phyloP scores from a whole-genome alignment of 805 yeast genomes.

The Ogataea pilisensis region DNA sequence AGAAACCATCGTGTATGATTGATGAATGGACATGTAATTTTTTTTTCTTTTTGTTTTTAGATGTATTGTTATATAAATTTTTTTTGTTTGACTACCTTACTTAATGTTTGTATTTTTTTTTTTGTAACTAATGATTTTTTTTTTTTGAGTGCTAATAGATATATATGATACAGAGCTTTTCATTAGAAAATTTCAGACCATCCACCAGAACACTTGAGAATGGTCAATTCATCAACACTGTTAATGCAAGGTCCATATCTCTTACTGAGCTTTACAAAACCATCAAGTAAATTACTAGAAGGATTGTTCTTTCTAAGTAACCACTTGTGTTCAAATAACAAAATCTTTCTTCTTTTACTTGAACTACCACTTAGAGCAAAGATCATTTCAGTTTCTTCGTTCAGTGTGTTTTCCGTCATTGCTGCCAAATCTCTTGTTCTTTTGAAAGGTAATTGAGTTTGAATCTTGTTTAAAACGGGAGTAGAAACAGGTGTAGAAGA shows the following conservation, averaged over 20 bases:
- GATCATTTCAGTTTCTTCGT: not conserved
- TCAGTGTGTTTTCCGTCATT: slow-evolving; percentile 1
- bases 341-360: slow-evolving; percentile 1
- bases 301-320: slow-evolving; percentile 1
- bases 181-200: too few species aligned
- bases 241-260: not conserved
- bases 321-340: slow-evolving; percentile 3
- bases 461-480: not conserved
- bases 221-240: slow-evolving; percentile 1
- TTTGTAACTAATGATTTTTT: too few species aligned
- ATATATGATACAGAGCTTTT: too few species aligned
- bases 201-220: too few species aligned
- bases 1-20: slow-evolving; percentile 26
- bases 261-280: not conserved
- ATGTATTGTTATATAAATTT: not conserved
- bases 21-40: too few species aligned
- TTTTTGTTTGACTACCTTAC: too few species aligned
- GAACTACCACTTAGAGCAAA: not conserved
- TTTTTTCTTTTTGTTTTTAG: not conserved
- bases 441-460: not conserved
- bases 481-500: not conserved
- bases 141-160: too few species aligned
- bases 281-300: not conserved
- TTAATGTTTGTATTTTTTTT: too few species aligned
- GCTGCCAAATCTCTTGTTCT: not conserved